These are phyloP conservation scores for Arxiozyma slooffiae DNA, from an alignment of 1,139 yeast species.

Conservation along the genomic window DNA sequence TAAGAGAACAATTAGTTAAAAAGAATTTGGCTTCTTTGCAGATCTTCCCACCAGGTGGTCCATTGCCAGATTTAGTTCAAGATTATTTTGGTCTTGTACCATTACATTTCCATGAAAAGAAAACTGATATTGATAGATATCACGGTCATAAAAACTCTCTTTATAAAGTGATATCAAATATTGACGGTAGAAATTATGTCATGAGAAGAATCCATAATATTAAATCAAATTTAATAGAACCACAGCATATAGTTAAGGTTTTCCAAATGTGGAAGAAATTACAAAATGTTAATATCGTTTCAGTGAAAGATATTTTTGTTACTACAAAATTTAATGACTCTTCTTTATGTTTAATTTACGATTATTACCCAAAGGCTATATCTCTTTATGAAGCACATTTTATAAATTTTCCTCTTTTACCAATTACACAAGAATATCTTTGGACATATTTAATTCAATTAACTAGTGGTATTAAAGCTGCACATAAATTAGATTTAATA, in stretches of 20 bases:
- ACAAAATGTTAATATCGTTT: constrained; percentile 51
- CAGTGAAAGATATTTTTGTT: constrained; percentile 73
- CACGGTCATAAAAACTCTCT: constrained; percentile 48
- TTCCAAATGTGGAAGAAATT: constrained; percentile 47
- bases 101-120: constrained; percentile 51
- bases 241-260: constrained; percentile 40
- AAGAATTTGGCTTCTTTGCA: constrained; percentile 78
- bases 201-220: constrained; percentile 65
- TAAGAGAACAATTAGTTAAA: constrained; percentile 62
- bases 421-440: constrained; percentile 52
- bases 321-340: constrained; percentile 77
- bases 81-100: constrained; percentile 83
- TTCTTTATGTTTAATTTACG: constrained; percentile 55
- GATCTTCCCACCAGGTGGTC: constrained; percentile 33
- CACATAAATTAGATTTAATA: constrained; percentile 55
- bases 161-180: constrained; percentile 71
- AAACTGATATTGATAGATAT: constrained; percentile 40
- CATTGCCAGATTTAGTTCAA: constrained; percentile 44
- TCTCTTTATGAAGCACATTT: constrained; percentile 52
- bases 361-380: constrained; percentile 55
- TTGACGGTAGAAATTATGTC: constrained; percentile 70
- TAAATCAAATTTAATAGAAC: constrained; percentile 40
- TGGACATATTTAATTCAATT: constrained; percentile 76
- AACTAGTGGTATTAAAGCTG: constrained; percentile 50
- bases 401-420: constrained; percentile 33